A percentile compares a stretch with the other conserved stretches of the same genome.
Evolutionary conservation across 306 rosid species (phyloP).

Genomic region (Cicer yamashitae): DNA sequence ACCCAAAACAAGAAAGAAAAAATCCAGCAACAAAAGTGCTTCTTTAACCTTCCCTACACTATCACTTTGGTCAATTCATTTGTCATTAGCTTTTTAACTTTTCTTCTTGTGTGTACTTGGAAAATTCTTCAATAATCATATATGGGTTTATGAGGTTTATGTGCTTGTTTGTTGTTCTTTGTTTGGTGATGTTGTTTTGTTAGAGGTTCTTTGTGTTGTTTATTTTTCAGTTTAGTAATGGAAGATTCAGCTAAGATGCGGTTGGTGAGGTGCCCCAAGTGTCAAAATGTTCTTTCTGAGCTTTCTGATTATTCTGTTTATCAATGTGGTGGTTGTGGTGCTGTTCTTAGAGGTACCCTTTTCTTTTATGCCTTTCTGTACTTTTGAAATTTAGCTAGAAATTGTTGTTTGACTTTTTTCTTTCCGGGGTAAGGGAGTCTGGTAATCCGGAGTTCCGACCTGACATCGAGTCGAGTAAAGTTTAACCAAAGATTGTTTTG

Average conservation of each 20-base stretch:
- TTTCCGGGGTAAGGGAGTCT: too few species aligned
- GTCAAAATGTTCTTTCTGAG: constrained; percentile 94
- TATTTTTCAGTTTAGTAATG: constrained; percentile 53
- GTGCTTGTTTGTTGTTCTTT: background rate
- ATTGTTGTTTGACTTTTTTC: constrained; percentile 11
- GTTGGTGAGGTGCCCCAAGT: constrained; percentile 89
- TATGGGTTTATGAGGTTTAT: constrained; percentile 20
- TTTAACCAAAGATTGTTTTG: too few species aligned
- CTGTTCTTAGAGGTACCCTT: constrained; percentile 83
- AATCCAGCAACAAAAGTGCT: constrained; percentile 33
- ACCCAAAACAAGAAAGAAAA: background rate
- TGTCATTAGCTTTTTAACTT: constrained; percentile 45
- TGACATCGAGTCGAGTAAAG: too few species aligned
- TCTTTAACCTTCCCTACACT: constrained; percentile 12
- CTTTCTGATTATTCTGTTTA: constrained; percentile 83
- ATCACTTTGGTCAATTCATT: background rate
- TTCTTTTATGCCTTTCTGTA: constrained; percentile 1
- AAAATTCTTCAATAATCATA: constrained; percentile 26
- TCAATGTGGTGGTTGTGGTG: constrained; percentile 93
- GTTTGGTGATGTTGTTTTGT: constrained; percentile 43
- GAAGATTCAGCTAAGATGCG: constrained; percentile 68
- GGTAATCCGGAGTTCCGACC: too few species aligned
- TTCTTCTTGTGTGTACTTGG: constrained; percentile 6
- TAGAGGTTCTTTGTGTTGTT: constrained; percentile 29
- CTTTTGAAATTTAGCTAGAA: constrained; percentile 6